Base-by-base conservation (phyloP, 306 rosid genomes). In the Quercus wislizeni region DNA sequence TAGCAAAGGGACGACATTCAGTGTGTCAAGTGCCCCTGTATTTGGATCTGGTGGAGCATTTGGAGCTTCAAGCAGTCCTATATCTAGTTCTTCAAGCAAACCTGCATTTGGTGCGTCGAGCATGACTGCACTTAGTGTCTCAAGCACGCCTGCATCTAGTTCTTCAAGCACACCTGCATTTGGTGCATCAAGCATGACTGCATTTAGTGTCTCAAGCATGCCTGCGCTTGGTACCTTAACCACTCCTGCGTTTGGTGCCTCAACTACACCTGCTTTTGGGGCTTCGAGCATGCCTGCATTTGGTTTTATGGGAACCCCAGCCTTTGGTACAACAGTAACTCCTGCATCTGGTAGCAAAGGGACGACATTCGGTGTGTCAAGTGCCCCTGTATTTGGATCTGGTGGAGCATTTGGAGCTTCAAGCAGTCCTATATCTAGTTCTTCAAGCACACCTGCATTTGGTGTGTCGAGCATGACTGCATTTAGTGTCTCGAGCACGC, bases 141-240 rank as follows among this genome's bases (percentile, higher is more conserved):
- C 81, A 0, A 86, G 80, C 76, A 79, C 78, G 3, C 88, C 93
- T 0, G 87, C 91, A 0, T 89, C 89, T 68, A 93, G 93, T 51
- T 78, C 88, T 1, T 19, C 88, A 0, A 85, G 81, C 21, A 54
- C 82, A 5, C 87, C 93, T 0, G 84, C 97, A 3, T 92, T 92
- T 63, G 94, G 94, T 8, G 70, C 90, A 0, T 35, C 41, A 35
- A 80, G 77, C 74, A 78, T 84, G 62, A 83, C 97, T 81, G 88
- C 90, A 70, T 94, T 94, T 90, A 92, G 97, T 6, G 80, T 67
- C 74, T 62, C 93, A 71, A 90, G 71, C 77, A 7, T 92, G 41
- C 84, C 93, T 58, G 83, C 91, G 33, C 92, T 92, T 79, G 98
- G 99, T 57, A 83, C 91, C 31, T 83, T 92, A 67, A 92, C 85